A percentile compares a stretch with the other conserved stretches of the same genome.
Evolutionary conservation across 805 yeast species (phyloP).

Genomic region (Saccharomycopsis sp.): DNA sequence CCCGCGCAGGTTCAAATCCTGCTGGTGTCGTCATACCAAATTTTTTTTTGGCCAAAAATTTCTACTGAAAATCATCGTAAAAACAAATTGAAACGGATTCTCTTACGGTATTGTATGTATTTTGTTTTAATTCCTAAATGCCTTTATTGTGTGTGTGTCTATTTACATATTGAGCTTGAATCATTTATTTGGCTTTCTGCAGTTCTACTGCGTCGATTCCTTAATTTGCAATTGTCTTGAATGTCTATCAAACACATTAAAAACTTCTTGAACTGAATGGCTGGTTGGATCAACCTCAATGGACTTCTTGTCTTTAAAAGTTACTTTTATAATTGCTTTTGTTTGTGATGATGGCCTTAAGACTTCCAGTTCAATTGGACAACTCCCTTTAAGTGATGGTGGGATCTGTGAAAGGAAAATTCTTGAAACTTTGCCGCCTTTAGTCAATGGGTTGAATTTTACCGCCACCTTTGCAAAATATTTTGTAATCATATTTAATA

Average conservation of each 20-base stretch:
- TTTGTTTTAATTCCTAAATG: no score
- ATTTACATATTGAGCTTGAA: no score
- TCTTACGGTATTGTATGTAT: no score
- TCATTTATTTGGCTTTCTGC: no score
- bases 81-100: no score
- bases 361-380: constrained; percentile 60
- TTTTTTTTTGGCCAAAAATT: neutral
- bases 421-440: constrained; percentile 71
- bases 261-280: constrained; percentile 52
- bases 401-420: constrained; percentile 76
- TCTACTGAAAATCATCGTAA: no score
- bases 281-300: constrained; percentile 60
- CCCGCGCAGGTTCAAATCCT: constrained; percentile 42
- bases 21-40: constrained; percentile 34
- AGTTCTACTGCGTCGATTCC: constrained; percentile 27
- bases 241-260: constrained; percentile 67
- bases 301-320: constrained; percentile 72
- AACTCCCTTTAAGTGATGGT: constrained; percentile 54
- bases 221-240: constrained; percentile 54
- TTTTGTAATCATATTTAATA: constrained; percentile 69
- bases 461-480: constrained; percentile 74
- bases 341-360: constrained; percentile 39
- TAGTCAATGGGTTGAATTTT: constrained; percentile 69
- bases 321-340: constrained; percentile 61
- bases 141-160: no score